phyloP scores from a whole-genome alignment of 192 early-diverging fungal species.

The Thamnidium elegans region DNA sequence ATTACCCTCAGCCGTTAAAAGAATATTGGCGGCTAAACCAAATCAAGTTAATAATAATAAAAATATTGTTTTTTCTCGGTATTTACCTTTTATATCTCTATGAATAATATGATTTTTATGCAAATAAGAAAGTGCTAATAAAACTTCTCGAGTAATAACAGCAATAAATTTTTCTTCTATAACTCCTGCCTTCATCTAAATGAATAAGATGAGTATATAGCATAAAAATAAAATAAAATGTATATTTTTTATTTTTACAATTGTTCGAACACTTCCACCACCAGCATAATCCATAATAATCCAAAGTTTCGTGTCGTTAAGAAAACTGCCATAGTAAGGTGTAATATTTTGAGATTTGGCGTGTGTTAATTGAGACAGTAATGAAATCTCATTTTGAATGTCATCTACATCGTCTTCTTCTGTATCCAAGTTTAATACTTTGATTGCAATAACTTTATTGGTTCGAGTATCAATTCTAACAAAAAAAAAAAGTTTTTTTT shows the following conservation, averaged over 20 bases:
- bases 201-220: not conserved
- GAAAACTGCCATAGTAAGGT: constrained; percentile 85
- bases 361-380: constrained; percentile 79
- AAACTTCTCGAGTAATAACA: constrained; percentile 84
- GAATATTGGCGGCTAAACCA: constrained; percentile 73
- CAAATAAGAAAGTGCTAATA: constrained; percentile 86
- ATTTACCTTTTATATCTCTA: constrained; percentile 91
- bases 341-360: constrained; percentile 90
- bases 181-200: constrained; percentile 70
- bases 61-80: not conserved
- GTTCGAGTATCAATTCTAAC: constrained; percentile 70
- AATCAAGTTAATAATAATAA: not conserved
- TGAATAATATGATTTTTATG: constrained; percentile 96
- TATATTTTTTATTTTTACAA: constrained; percentile 47
- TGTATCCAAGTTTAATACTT: constrained; percentile 95
- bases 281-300: constrained; percentile 98
- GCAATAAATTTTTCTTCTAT: constrained; percentile 90
- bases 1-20: constrained; percentile 84
- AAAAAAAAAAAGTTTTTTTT: not conserved
- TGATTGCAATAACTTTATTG: constrained; percentile 87
- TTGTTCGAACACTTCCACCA: constrained; percentile 83
- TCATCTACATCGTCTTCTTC: constrained; percentile 95
- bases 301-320: constrained; percentile 94
- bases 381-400: constrained; percentile 90
- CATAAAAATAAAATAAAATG: not conserved